Evolutionary conservation across 129 eudicot species (phyloP).

Genomic region (Pseudognaphalium luteoalbum): DNA sequence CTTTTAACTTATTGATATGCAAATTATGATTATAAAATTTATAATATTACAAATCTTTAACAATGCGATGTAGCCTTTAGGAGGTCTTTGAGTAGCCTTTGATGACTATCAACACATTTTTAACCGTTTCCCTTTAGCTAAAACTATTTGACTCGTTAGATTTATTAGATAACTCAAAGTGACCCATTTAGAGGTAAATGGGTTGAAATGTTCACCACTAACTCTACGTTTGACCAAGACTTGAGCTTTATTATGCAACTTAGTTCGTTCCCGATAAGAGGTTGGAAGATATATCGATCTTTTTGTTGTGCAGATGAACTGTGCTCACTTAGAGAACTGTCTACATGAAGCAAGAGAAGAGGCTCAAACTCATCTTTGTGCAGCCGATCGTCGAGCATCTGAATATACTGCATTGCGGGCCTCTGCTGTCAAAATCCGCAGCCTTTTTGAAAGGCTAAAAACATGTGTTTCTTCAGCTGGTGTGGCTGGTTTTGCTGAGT

Average conservation of each 20-base stretch:
- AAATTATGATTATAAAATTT: background rate
- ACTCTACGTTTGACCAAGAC: background rate
- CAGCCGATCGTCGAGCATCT: conserved; percentile 84
- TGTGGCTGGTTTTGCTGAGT: conserved; percentile 63
- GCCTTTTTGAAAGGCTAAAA: conserved; percentile 77
- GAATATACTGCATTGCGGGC: conserved; percentile 71
- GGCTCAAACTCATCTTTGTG: conserved; percentile 91
- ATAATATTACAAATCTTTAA: background rate
- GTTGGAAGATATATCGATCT: background rate
- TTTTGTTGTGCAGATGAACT: conserved; percentile 68
- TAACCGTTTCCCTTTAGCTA: background rate
- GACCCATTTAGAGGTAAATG: background rate
- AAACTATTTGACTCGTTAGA: background rate
- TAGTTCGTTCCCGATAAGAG: background rate
- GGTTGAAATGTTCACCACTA: background rate
- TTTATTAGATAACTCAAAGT: background rate
- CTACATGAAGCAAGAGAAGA: conserved; percentile 93
- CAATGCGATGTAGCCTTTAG: background rate
- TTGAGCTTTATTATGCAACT: background rate
- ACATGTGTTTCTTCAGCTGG: conserved; percentile 65
- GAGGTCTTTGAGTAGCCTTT: background rate
- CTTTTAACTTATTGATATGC: background rate
- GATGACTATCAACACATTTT: background rate
- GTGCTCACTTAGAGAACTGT: conserved; percentile 91
- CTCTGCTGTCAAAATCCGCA: conserved; percentile 74